phyloP scores from a whole-genome alignment of 208 protist genomes.

The Blechomonas ayalai region DNA sequence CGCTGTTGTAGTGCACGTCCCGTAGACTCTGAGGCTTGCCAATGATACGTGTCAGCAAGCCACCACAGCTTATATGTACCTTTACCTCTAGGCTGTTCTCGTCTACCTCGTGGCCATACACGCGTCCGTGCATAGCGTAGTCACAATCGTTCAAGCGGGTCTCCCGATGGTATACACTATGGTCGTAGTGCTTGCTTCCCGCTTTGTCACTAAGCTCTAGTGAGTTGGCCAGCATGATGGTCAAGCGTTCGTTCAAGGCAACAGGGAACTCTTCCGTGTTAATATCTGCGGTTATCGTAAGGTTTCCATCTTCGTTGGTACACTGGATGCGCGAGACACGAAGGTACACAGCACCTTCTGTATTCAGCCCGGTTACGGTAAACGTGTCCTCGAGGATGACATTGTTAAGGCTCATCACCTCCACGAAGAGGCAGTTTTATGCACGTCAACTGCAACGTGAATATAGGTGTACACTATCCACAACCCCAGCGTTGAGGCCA shows the following conservation, averaged over 20 bases:
- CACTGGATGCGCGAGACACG: conserved; percentile 84
- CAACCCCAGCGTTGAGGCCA: too few relatives aligned
- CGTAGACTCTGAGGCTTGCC: conserved; percentile 85
- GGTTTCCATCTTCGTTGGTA: conserved; percentile 60
- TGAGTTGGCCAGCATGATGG: conserved; percentile 91
- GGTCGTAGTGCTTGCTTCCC: conserved; percentile 80
- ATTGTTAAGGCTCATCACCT: conserved; percentile 64
- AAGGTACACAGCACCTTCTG: conserved; percentile 72
- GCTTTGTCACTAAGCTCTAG: conserved; percentile 84
- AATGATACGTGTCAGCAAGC: conserved; percentile 93
- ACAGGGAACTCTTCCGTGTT: conserved; percentile 96
- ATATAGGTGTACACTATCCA: too few relatives aligned
- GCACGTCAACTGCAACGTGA: too few relatives aligned
- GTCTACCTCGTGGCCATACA: conserved; percentile 92
- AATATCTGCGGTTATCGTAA: conserved; percentile 87
- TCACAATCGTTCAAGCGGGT: conserved; percentile 94
- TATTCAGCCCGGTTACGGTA: conserved; percentile 70
- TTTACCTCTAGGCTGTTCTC: conserved; percentile 76
- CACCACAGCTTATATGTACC: conserved; percentile 96
- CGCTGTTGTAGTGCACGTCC: conserved; percentile 88
- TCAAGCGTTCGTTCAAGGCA: conserved; percentile 86
- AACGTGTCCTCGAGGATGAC: conserved; percentile 89
- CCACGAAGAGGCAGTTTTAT: too few relatives aligned
- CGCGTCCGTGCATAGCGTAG: conserved; percentile 97
- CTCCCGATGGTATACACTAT: conserved; percentile 83